Base-by-base conservation (phyloP, 306 rosid species). In the Acacia acuminata region DNA sequence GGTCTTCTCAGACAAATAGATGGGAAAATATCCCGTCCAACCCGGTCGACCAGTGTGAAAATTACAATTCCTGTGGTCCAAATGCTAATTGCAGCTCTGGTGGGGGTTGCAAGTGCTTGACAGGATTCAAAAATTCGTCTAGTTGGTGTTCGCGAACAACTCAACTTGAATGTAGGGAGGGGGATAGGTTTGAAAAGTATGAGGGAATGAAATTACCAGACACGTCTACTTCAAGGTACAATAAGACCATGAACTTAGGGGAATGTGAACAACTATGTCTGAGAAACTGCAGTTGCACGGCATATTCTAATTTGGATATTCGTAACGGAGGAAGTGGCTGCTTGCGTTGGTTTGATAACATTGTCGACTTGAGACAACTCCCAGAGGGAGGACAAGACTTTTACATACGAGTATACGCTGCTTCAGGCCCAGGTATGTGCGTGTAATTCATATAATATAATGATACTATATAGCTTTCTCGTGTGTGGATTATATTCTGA, bases 311-410 rank as follows among this genome's bases (percentile, higher is more conserved):
- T 69, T 51, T 75, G 60, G 6, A 82, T 68, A 30, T 42, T 30
- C 30, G 85, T n/a, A 25, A 27, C 0, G 45, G 53, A 44, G 85
- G 81, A 82, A 82, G 81, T 56, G 81, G 81, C 22, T 82, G 85
- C 77, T 69, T 82, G 47, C 85, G 56, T 76, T 82, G 85, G 85
- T 82, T 56, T 20, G 3, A 58, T 34, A 45, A 58, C 48, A 22
- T 82, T 10, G 20, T 82, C 24, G 85, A 76, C 77, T n/a, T 69
- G 73, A 82, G 73, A 56, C 36, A 58, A 22, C 67, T 58, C 77
- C 3, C 5, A 43, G 45, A 58, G 17, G 82, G 81, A 50, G 81
- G 85, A 17, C 82, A 82, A 60, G 82, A 60, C 44, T 58, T 82
- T 20, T 60, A 77, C 47, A 11, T 82, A 8, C 16, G 78, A 58